phyloP scores from a whole-genome alignment of 106 monocot species.

The Apostasia ramifera region DNA sequence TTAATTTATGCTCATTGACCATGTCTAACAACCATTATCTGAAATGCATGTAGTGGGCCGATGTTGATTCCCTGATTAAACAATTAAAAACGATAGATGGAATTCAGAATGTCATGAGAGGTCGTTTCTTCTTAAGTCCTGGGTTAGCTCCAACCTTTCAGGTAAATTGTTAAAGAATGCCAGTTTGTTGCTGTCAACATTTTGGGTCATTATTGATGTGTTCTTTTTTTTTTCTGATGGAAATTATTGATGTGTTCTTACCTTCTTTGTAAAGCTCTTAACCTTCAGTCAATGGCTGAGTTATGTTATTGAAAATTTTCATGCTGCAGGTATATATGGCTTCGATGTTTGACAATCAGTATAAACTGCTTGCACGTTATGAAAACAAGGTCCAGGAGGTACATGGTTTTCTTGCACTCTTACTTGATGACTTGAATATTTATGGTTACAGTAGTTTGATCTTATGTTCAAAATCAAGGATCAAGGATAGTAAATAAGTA shows the following conservation, averaged over 20 bases:
- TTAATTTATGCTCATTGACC: neutral
- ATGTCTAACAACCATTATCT: slow-evolving; percentile 6
- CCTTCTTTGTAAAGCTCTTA: neutral
- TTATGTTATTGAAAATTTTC: neutral
- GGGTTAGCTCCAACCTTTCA: slow-evolving; percentile 96
- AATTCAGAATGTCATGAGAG: slow-evolving; percentile 70
- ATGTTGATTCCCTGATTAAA: slow-evolving; percentile 79
- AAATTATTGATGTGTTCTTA: too few relatives aligned
- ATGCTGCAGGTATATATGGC: slow-evolving; percentile 85
- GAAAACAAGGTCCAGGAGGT: slow-evolving; percentile 99
- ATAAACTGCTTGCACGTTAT: slow-evolving; percentile 87
- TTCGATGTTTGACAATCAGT: slow-evolving; percentile 73
- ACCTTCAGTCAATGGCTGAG: neutral
- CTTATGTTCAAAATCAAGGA: too few relatives aligned
- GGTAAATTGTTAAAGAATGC: slow-evolving; percentile 25
- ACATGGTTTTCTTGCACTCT: neutral
- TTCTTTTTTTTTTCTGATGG: too few relatives aligned
- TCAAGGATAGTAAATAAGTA: too few relatives aligned
- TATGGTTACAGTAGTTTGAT: too few relatives aligned
- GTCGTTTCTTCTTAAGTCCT: slow-evolving; percentile 87
- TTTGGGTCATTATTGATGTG: too few relatives aligned
- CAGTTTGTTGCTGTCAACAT: too few relatives aligned
- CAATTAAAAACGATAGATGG: slow-evolving; percentile 67
- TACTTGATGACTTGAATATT: too few relatives aligned
- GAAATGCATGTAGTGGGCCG: slow-evolving; percentile 61